Conservation (phyloP, 73 alveolate genomes). For the Urostyla sp. region DNA sequence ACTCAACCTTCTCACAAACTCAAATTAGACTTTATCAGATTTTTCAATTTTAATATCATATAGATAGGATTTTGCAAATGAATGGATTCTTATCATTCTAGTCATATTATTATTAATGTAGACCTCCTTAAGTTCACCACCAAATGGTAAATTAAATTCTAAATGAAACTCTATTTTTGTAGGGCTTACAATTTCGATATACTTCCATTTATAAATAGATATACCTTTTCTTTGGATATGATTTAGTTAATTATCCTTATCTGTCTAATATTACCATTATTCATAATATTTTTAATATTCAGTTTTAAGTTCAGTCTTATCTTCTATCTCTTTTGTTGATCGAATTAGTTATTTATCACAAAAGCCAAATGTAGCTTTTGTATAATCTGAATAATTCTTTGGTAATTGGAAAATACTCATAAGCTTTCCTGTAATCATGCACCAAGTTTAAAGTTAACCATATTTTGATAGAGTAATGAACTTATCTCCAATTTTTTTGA, state of each 20-base stretch:
- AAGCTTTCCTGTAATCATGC: conserved; percentile 26
- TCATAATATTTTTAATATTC: no score
- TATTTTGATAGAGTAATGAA: conserved; percentile 27
- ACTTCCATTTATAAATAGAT: no score
- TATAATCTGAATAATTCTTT: no score
- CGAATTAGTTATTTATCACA: no score
- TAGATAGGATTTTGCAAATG: background rate
- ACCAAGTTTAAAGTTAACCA: conserved; percentile 26
- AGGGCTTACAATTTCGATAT: conserved; percentile 23
- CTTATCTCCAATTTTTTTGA: conserved; percentile 36
- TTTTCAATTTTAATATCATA: conserved; percentile 14
- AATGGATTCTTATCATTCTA: conserved; percentile 30
- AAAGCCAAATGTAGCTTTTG: no score
- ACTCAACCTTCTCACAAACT: conserved; percentile 5
- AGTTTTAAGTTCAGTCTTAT: no score
- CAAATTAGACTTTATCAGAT: conserved; percentile 15
- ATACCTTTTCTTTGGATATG: no score
- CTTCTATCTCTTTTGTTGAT: no score
- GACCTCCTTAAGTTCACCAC: conserved; percentile 25
- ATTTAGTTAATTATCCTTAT: no score
- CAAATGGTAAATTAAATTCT: conserved; percentile 27
- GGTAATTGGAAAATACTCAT: no score
- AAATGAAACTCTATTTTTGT: conserved; percentile 31
- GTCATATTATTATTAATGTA: conserved; percentile 33
- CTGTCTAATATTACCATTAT: no score